These are phyloP conservation scores for Porphyrellus sp. DNA, from an alignment of 1,284 basidiomycete species.

Conservation along the genomic window DNA sequence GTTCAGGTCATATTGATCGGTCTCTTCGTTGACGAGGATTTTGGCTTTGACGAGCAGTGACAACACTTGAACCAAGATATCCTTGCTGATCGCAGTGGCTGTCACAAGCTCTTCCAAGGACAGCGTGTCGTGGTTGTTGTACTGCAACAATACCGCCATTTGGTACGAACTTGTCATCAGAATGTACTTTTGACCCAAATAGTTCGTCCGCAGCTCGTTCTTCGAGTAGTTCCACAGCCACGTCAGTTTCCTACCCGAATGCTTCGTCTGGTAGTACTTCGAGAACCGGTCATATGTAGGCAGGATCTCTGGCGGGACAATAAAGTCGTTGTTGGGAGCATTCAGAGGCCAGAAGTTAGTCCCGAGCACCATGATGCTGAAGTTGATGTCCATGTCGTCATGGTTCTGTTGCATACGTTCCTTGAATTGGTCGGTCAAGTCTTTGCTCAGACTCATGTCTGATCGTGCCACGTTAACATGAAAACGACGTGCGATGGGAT, in stretches of 20 bases:
- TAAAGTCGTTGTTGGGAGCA: conserved; percentile 81
- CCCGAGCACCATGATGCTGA: conserved; percentile 91
- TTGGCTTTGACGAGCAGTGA: conserved; percentile 86
- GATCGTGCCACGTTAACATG: conserved; percentile 7
- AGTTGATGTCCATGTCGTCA: conserved; percentile 84
- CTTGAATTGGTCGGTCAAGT: conserved; percentile 95
- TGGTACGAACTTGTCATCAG: conserved; percentile 95
- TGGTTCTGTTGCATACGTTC: conserved; percentile 88
- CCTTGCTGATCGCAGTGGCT: conserved; percentile 83
- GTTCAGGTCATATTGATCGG: conserved; percentile 89
- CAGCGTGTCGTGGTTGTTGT: conserved; percentile 87
- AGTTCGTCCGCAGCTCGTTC: conserved; percentile 93
- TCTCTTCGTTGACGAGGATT: conserved; percentile 82
- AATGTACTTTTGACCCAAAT: conserved; percentile 93
- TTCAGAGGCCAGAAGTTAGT: conserved; percentile 90
- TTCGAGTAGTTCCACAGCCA: conserved; percentile 99
- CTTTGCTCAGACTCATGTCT: conserved; percentile 97
- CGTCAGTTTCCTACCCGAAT: conserved; percentile 91
- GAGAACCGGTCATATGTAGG: conserved; percentile 90
- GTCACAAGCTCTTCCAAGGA: conserved; percentile 77
- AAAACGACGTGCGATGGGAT: neutral
- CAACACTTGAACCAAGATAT: conserved; percentile 83
- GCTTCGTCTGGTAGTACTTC: conserved; percentile 92
- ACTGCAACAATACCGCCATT: conserved; percentile 91
- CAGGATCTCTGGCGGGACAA: conserved; percentile 85